Evolutionary conservation across 1,284 basidiomycete species (phyloP), one percentile per base, ranked within the genome.

Genomic region (Apiotrichum laibachii): DNA sequence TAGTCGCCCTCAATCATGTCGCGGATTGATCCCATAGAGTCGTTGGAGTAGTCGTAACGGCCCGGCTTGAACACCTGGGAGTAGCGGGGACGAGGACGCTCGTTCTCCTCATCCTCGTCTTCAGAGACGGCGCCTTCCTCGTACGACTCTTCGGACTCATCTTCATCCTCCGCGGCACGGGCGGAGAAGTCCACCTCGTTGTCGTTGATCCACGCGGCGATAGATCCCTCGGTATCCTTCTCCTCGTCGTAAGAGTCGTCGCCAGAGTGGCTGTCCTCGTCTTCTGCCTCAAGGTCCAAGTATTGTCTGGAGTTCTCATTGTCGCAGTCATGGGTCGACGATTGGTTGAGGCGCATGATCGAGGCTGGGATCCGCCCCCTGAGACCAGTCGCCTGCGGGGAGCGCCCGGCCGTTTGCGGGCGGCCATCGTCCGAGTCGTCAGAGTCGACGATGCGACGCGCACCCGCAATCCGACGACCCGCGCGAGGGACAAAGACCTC

Each of bases 391-490:
- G 5, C 46, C 18, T 48, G 26, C 19, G 22, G 42, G 12, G 34
- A 35, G 5, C 37, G 15, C n/a, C n/a, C 2, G n/a, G 13, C 22
- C 19, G 22, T 16, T 15, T 21, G n/a, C 22, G 51, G 1, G 40
- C 31, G 9, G 18, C 19, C 18, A 37, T 50, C 57, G 31, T 59
- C 58, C n/a, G 55, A 53, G 22, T 59, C 58, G 33, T 59, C 58
- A 1, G 53, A 55, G 12, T 43, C 48, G 13, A 59, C 13, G 19
- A 59, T 19, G 5, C 26, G 22, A 2, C 45, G 45, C 4, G 49
- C 19, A 10, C 9, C 13, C 5, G n/a, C 11, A 19, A 34, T 18
- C 4, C 18, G 5, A 18, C 49, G 49, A 6, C 35, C 8, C 9
- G 35, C 21, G 3, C 47, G 57, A 1, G 53, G 47, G 2, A 55